A percentile compares a stretch with the other conserved stretches of the same genome.
phyloP scores from a whole-genome alignment of 2,329 filamentous ascomycete genomes.

The Alternaria gansuensis region DNA sequence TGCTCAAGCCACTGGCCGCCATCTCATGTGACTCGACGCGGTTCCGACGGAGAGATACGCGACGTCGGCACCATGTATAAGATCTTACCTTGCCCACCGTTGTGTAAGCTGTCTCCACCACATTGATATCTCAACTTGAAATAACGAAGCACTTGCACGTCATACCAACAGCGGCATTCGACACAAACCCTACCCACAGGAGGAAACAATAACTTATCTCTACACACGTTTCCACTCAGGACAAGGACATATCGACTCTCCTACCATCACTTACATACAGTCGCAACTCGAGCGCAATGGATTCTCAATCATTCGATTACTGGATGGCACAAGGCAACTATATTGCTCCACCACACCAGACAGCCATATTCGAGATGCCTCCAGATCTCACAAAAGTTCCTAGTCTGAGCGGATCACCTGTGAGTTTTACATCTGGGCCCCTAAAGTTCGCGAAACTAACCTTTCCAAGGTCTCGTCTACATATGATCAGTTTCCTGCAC shows the following conservation, averaged over 20 bases:
- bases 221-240: constrained; percentile 6
- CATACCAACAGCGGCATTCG: constrained; percentile 4
- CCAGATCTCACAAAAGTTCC: constrained; percentile 50
- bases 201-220: not conserved
- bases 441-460: constrained; percentile 16
- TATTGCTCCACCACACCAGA: constrained; percentile 43
- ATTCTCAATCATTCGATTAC: constrained; percentile 50
- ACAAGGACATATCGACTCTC: constrained; percentile 19
- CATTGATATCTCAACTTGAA: constrained; percentile 35
- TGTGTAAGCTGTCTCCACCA: constrained; percentile 41
- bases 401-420: constrained; percentile 52
- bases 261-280: constrained; percentile 11
- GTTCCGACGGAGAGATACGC: constrained; percentile 35
- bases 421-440: constrained; percentile 29
- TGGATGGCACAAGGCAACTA: constrained; percentile 51
- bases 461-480: constrained; percentile 47
- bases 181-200: constrained; percentile 1
- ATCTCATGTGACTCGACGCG: constrained; percentile 31
- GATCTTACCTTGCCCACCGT: constrained; percentile 45
- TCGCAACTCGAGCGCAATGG: constrained; percentile 37
- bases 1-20: constrained; percentile 32
- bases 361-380: constrained; percentile 46
- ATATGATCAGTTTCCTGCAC: constrained; percentile 49
- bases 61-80: constrained; percentile 43
- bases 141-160: constrained; percentile 10